Evolutionary conservation across 805 yeast genomes (phyloP).

Genomic region (Maudiozyma serrabonitensis): DNA sequence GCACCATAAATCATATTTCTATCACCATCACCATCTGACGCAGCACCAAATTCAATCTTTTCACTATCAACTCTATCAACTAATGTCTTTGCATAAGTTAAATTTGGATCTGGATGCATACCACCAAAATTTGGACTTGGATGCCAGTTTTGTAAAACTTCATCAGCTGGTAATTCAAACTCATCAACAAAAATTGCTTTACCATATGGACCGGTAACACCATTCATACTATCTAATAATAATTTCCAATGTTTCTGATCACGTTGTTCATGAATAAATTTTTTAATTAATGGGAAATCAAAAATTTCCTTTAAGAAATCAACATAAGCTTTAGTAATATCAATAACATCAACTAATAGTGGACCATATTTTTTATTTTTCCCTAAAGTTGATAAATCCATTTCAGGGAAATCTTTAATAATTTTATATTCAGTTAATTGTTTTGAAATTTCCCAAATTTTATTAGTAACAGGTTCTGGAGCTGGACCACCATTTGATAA

Average conservation of each 20-base stretch:
- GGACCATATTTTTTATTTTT: conserved; percentile 39
- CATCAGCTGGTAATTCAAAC: conserved; percentile 57
- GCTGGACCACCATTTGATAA: conserved; percentile 97
- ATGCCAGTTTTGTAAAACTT: conserved; percentile 63
- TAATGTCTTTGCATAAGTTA: conserved; percentile 83
- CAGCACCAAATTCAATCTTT: conserved; percentile 89
- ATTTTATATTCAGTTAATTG: conserved; percentile 51
- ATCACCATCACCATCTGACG: conserved; percentile 99
- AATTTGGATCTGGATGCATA: conserved; percentile 94
- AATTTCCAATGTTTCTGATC: conserved; percentile 52
- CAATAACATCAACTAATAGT: conserved; percentile 70
- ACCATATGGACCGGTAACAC: conserved; percentile 97
- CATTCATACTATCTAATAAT: conserved; percentile 84
- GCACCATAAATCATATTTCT: conserved; percentile 98
- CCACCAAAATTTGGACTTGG: conserved; percentile 97
- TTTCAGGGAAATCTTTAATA: conserved; percentile 44
- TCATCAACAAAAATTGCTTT: conserved; percentile 73
- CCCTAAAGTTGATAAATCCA: conserved; percentile 59
- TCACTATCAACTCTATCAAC: conserved; percentile 77
- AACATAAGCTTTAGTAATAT: conserved; percentile 71
- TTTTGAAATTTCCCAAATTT: conserved; percentile 66
- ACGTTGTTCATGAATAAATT: conserved; percentile 45
- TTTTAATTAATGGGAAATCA: conserved; percentile 73
- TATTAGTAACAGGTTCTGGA: conserved; percentile 87
- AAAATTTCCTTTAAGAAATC: conserved; percentile 73